Percentiles rank a stretch among this genome's conserved stretches.
phyloP scores from a whole-genome alignment of 148 eudicot species.

The Chenopodium berlandieri region DNA sequence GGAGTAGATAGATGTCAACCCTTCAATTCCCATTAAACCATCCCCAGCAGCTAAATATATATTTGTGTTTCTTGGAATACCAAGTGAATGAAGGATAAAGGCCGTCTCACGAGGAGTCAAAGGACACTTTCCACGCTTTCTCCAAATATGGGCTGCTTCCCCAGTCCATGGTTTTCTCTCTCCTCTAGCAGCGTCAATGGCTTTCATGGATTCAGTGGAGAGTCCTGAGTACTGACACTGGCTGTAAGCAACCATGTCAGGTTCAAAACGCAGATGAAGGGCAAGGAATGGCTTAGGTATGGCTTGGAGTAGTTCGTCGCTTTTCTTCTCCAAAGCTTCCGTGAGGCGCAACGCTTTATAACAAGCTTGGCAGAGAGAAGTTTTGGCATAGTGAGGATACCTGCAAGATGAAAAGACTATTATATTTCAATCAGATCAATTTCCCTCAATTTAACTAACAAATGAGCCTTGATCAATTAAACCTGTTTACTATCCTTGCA shows the following conservation, averaged over 20 bases:
- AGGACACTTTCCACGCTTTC: conserved; percentile 94
- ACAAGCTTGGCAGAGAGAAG: conserved; percentile 87
- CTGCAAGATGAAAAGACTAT: conserved; percentile 35
- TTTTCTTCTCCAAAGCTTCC: conserved; percentile 58
- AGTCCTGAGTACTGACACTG: conserved; percentile 73
- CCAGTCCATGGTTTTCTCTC: conserved; percentile 93
- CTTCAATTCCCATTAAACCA: conserved; percentile 86
- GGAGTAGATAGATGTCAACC: conserved; percentile 63
- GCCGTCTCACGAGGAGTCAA: conserved; percentile 92
- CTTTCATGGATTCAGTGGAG: conserved; percentile 58
- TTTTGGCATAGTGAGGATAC: conserved; percentile 82
- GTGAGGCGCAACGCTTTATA: conserved; percentile 75
- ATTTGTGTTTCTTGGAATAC: conserved; percentile 66
- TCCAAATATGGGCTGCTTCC: conserved; percentile 77
- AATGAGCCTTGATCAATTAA: background rate
- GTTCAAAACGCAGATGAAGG: conserved; percentile 96
- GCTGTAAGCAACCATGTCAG: conserved; percentile 98
- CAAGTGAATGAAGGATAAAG: conserved; percentile 66
- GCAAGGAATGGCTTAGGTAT: conserved; percentile 93
- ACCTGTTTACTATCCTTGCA: background rate
- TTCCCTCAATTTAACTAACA: background rate
- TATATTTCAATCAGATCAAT: background rate
- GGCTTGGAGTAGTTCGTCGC: conserved; percentile 63
- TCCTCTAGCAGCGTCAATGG: conserved; percentile 69
- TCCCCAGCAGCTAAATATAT: conserved; percentile 98